Conservation (phyloP, 2,329 filamentous ascomycete species). For the Curvularia spicifera region DNA sequence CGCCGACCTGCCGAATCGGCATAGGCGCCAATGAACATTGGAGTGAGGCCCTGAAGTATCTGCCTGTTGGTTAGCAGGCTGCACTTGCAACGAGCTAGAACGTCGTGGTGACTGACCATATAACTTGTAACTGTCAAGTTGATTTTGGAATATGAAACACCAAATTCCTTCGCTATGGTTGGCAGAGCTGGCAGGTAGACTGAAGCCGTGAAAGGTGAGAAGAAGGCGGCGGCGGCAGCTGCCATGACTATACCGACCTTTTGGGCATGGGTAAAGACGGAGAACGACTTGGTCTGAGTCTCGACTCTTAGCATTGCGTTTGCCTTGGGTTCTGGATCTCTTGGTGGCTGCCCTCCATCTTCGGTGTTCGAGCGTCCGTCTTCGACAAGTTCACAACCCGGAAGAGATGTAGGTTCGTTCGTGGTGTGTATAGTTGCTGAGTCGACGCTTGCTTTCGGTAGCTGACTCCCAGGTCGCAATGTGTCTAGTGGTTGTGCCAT, state of each 20-base stretch:
- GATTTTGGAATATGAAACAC: not conserved
- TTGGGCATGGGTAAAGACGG: not conserved
- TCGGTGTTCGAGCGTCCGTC: not conserved
- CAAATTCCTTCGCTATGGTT: not conserved
- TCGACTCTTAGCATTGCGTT: not conserved
- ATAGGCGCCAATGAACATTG: constrained; percentile 1
- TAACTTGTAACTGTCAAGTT: not conserved
- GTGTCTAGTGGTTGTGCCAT: not conserved
- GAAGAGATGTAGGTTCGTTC: not conserved
- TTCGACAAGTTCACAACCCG: not conserved
- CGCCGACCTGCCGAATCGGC: constrained; percentile 4
- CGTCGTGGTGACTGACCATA: not conserved
- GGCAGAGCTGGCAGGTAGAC: not conserved
- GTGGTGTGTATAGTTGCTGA: not conserved
- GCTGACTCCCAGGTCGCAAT: not conserved
- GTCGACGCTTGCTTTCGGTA: not conserved
- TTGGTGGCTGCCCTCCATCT: not conserved
- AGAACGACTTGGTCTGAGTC: not conserved
- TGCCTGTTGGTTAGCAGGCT: not conserved
- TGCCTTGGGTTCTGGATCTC: not conserved
- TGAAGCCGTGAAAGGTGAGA: not conserved
- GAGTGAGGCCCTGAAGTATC: not conserved
- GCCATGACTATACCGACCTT: not conserved
- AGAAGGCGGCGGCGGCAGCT: not conserved
- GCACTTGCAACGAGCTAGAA: not conserved